Percentiles rank a stretch among this genome's conserved stretches.
Evolutionary conservation across 495 filamentous ascomycete species (phyloP).

Genomic region (Penicillium simplicissimum): DNA sequence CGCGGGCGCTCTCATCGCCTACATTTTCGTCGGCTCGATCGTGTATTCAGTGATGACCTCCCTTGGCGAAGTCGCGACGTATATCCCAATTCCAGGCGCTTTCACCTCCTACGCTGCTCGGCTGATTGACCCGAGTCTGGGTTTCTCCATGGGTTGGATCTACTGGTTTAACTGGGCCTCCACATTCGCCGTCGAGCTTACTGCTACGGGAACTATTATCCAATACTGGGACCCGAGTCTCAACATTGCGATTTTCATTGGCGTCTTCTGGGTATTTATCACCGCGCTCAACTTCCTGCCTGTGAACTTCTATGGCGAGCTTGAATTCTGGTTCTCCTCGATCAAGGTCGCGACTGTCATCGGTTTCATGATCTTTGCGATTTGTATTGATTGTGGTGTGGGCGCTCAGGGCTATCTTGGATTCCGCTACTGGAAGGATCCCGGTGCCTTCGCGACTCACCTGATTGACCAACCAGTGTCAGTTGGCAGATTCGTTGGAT

Average conservation of each 20-base stretch:
- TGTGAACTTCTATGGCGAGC: conserved; percentile 53
- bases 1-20: conserved; percentile 63
- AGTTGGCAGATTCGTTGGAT: conserved; percentile 41
- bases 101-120: conserved; percentile 69
- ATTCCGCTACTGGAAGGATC: conserved; percentile 61
- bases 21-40: conserved; percentile 55
- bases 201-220: conserved; percentile 66
- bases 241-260: conserved; percentile 64
- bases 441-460: conserved; percentile 60
- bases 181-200: conserved; percentile 67
- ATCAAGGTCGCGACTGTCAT: conserved; percentile 61
- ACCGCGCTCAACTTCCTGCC: conserved; percentile 61
- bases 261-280: conserved; percentile 66
- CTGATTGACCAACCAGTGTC: conserved; percentile 61
- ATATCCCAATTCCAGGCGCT: conserved; percentile 67
- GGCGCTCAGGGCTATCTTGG: conserved; percentile 57
- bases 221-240: conserved; percentile 64
- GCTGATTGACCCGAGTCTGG: conserved; percentile 66
- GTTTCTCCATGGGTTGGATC: conserved; percentile 76
- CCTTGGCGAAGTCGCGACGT: conserved; percentile 69
- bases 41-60: conserved; percentile 55
- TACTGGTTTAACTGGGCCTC: conserved; percentile 59
- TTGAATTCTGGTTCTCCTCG: conserved; percentile 61
- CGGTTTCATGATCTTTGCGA: conserved; percentile 58
- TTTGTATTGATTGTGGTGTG: conserved; percentile 60